Evolutionary conservation across 228 moss, liverwort and hornwort genomes (phyloP).

Genomic region (Sphagnum magellanicum): DNA sequence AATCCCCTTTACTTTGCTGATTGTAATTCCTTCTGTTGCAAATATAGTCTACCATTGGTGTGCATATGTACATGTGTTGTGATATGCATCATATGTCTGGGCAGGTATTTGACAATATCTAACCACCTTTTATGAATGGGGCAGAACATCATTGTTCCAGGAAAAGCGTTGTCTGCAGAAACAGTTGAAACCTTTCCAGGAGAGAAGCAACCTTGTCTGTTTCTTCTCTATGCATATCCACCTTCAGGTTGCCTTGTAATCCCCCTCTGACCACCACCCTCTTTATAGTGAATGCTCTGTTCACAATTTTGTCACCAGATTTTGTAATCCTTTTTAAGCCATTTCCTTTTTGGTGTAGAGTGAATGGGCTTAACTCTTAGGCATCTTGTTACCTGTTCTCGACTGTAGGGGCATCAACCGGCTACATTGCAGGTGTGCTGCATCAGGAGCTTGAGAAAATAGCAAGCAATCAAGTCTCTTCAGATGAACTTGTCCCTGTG

Average conservation of each 20-base stretch:
- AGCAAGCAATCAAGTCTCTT: slow-evolving; percentile 9
- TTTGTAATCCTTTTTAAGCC: neutral
- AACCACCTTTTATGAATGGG: neutral
- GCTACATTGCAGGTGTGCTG: slow-evolving; percentile 17
- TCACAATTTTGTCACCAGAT: neutral
- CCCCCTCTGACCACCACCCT: neutral
- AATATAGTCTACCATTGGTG: neutral
- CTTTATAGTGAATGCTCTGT: neutral
- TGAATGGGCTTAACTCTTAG: neutral
- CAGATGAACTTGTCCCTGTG: slow-evolving; percentile 20
- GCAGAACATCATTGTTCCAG: slow-evolving; percentile 23
- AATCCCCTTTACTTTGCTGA: neutral
- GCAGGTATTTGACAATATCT: neutral
- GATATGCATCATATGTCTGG: neutral
- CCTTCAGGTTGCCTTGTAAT: slow-evolving; percentile 10
- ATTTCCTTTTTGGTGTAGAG: neutral
- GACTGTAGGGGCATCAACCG: slow-evolving; percentile 15
- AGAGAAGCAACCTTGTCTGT: slow-evolving; percentile 24
- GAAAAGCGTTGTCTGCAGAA: slow-evolving; percentile 30
- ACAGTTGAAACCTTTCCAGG: slow-evolving; percentile 31
- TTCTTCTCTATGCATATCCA: slow-evolving; percentile 25
- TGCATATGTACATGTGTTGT: neutral
- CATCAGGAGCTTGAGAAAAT: slow-evolving; percentile 20
- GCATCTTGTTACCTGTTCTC: no score
- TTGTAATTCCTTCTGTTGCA: neutral